Base-by-base conservation (phyloP, 2,329 filamentous ascomycete species). In the Geoglossum cookeanum region DNA sequence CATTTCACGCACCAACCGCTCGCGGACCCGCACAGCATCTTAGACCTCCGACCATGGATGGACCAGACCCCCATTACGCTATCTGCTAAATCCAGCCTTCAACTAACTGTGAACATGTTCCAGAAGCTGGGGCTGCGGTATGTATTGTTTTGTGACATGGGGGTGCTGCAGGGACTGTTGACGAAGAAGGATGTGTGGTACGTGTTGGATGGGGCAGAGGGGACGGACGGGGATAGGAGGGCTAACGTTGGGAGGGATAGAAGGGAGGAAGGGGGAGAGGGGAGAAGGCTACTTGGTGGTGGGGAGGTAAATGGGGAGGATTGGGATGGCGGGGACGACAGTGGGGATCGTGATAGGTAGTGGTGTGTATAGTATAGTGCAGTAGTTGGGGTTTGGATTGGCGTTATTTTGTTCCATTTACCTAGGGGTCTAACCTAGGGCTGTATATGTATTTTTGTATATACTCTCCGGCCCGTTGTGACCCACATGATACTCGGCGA, bases 181-280 rank as follows among this genome's bases (percentile, higher is more conserved):
- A 98, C 92, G 22, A 97, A 97, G 74, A 98, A 98, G 73, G 92
- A 98, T 70, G 83, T 94, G 37, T 97, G 90, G 87, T 90, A 87
- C 68, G 82, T 97, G 44, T 75, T 97, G 51, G 88, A 95, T 66
- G 87, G 84, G 47, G 81, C 80, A 8, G 83, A 84, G 61, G 79
- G 83, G 48, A 81, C 80, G 8, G 83, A 84, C 61, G 79, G 83
- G 9, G 55, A 33, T 3, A 27, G 44, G 13, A 39, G 42, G n/a
- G 32, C 37, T 33, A 15, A 11, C 22, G 29, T 11, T 32, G 49
- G 29, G 17, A 53, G 49, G 49, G 49, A 27, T 4, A 42, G 39
- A 17, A 53, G n/a, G 15, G 49, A 53, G n/a, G 49, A 35, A 9
- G 30, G 11, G 4, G 49, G 49, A 1, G 49, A 53, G 17, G 30